These are phyloP conservation scores for Rhynchosporium agropyri DNA, from an alignment of 2,329 filamentous ascomycete genomes.

Conservation along the genomic window DNA sequence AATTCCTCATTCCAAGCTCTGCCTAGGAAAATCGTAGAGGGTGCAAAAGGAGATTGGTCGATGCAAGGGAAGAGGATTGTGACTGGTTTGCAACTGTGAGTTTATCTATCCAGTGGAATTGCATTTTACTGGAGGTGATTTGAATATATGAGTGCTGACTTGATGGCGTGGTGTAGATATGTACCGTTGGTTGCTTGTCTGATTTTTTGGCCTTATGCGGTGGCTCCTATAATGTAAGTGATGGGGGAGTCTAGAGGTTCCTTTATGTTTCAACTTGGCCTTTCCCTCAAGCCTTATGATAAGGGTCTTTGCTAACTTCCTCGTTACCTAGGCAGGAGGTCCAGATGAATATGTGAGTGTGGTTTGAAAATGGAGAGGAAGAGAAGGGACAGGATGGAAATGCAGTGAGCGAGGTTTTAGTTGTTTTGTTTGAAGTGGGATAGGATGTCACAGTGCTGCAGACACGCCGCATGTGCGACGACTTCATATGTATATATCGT, in stretches of 20 bases:
- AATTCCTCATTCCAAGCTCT: background rate
- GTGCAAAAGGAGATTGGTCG: conserved; percentile 7
- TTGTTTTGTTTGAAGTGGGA: background rate
- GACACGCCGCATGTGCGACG: no score
- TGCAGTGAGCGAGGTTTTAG: no score
- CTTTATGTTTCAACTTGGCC: no score
- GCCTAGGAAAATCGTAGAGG: background rate
- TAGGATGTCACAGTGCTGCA: background rate
- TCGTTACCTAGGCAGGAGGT: background rate
- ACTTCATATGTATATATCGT: no score
- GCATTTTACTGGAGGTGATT: background rate
- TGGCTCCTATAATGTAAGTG: background rate
- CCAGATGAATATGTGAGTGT: background rate
- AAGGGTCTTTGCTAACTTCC: no score
- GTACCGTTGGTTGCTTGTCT: conserved; percentile 1
- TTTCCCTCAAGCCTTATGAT: no score
- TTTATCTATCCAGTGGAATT: background rate
- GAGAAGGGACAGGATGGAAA: background rate
- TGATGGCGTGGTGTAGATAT: background rate
- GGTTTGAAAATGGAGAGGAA: background rate
- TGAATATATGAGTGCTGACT: background rate
- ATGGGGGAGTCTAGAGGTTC: no score
- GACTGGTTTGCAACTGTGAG: conserved; percentile 7
- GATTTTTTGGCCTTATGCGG: conserved; percentile 14
- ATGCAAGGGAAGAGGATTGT: conserved; percentile 2